phyloP scores from a whole-genome alignment of 176 grass and related monocot species.

The Elaeis guineensis region DNA sequence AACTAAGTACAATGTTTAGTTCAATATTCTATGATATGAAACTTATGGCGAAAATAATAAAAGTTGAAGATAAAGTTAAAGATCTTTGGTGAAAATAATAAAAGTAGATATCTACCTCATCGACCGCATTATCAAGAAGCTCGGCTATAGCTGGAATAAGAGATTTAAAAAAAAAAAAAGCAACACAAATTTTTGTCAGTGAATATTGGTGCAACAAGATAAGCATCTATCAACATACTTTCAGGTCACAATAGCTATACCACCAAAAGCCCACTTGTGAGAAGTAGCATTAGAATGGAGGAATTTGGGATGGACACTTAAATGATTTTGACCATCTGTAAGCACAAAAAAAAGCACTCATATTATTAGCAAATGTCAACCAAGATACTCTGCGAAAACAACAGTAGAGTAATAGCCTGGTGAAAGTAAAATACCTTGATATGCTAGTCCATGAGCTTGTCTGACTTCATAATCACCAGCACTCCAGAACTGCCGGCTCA shows the following conservation, averaged over 20 bases:
- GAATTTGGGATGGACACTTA: slow-evolving; percentile 55
- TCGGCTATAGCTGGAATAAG: slow-evolving; percentile 44
- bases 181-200: no score
- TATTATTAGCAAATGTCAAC: background rate
- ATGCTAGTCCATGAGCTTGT: slow-evolving; percentile 6
- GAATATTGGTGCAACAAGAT: no score
- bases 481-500: slow-evolving; percentile 46
- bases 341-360: background rate
- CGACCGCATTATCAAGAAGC: slow-evolving; percentile 51
- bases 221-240: no score
- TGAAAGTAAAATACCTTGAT: slow-evolving; percentile 16
- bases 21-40: no score
- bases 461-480: slow-evolving; percentile 42
- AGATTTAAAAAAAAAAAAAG: background rate
- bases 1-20: no score
- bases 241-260: slow-evolving; percentile 3
- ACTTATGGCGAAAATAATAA: no score
- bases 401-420: background rate
- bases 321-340: slow-evolving; percentile 35
- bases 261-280: slow-evolving; percentile 69
- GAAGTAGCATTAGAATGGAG: slow-evolving; percentile 70
- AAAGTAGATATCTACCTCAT: slow-evolving; percentile 31
- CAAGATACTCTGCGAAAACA: background rate
- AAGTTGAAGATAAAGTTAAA: no score
- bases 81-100: no score